phyloP scores from a whole-genome alignment of 2,329 filamentous ascomycete genomes.

The Botrytis paeoniae region DNA sequence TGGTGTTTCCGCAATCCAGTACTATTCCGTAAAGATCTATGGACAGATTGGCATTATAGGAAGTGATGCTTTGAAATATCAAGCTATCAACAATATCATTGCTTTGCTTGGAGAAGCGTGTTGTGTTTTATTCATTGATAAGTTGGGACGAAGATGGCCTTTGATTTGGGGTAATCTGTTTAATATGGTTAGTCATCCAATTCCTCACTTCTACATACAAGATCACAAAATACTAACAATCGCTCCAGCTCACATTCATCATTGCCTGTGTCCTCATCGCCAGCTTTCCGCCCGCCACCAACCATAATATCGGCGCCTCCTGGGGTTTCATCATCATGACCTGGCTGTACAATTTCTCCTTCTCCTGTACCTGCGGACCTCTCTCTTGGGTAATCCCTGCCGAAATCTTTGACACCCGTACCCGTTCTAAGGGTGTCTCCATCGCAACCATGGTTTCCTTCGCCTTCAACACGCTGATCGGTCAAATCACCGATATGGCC shows the following conservation, averaged over 20 bases:
- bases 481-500: constrained; percentile 61
- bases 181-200: constrained; percentile 49
- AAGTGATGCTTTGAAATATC: constrained; percentile 58
- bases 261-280: constrained; percentile 56
- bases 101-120: constrained; percentile 57
- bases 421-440: constrained; percentile 69
- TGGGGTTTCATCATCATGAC: constrained; percentile 69
- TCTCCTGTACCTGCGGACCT: constrained; percentile 68
- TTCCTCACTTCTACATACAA: background rate
- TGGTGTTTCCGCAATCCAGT: constrained; percentile 62
- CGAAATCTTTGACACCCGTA: constrained; percentile 76
- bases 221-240: background rate
- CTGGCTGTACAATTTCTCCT: constrained; percentile 78
- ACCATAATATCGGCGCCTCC: constrained; percentile 51
- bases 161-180: constrained; percentile 69
- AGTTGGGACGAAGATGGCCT: constrained; percentile 67
- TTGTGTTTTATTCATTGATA: constrained; percentile 64
- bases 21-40: constrained; percentile 59
- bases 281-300: constrained; percentile 57
- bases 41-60: constrained; percentile 56
- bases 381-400: constrained; percentile 49
- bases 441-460: constrained; percentile 71
- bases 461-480: constrained; percentile 75
- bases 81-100: constrained; percentile 63
- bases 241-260: constrained; percentile 53